phyloP scores from a whole-genome alignment of 2,329 filamentous ascomycete species.

The Mycosphaerelloides madeirae region DNA sequence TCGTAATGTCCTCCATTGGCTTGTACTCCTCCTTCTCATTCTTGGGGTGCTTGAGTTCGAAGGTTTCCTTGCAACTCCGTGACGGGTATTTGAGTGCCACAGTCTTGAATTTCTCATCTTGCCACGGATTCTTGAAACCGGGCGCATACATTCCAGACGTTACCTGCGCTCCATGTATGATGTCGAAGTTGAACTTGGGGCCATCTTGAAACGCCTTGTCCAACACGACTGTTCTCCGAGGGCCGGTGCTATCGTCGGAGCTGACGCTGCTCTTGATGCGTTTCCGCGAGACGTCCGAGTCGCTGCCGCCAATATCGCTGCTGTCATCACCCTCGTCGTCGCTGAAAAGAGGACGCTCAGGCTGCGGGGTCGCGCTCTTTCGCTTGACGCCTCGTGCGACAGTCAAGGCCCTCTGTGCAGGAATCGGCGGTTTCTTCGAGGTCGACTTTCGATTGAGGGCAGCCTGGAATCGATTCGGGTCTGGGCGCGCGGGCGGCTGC shows the following conservation, averaged over 20 bases:
- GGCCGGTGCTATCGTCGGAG: constrained; percentile 27
- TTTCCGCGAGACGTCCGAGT: constrained; percentile 34
- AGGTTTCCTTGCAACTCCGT: constrained; percentile 45
- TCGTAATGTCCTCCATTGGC: constrained; percentile 57
- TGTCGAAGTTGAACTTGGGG: constrained; percentile 28
- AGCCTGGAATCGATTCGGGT: constrained; percentile 24
- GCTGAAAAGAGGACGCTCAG: constrained; percentile 22
- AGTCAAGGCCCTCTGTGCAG: constrained; percentile 19
- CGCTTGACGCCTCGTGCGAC: constrained; percentile 29
- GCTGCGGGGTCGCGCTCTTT: constrained; percentile 34
- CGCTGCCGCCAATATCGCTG: constrained; percentile 28
- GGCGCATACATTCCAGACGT: constrained; percentile 36
- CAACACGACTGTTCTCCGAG: constrained; percentile 19
- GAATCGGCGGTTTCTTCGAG: constrained; percentile 16
- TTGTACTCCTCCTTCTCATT: constrained; percentile 61
- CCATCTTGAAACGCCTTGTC: constrained; percentile 20
- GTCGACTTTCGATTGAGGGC: constrained; percentile 14
- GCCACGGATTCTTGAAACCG: constrained; percentile 48
- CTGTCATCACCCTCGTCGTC: constrained; percentile 32
- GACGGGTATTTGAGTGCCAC: constrained; percentile 78
- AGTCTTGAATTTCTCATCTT: constrained; percentile 36
- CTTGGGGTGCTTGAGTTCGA: constrained; percentile 66
- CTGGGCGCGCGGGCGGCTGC: constrained; percentile 12
- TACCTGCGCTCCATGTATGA: constrained; percentile 40
- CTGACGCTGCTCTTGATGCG: constrained; percentile 34